Evolutionary conservation across 441 rosid species (phyloP), one percentile per base, ranked within the genome.

Genomic region (Eutrema salsugineum): DNA sequence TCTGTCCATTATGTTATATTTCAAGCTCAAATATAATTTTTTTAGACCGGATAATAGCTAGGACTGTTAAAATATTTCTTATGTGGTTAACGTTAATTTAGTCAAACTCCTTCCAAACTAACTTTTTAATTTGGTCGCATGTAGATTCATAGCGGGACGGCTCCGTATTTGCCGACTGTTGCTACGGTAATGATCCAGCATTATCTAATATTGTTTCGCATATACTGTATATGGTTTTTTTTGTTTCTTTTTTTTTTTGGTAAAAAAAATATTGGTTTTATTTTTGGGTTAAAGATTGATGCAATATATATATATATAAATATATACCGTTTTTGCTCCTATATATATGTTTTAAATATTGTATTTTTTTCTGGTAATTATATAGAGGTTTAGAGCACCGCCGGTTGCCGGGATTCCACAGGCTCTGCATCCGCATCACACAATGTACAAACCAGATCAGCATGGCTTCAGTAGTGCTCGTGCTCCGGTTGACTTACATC

Each of bases 401-500:
- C 82, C 78, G 7, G 87, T 87, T 54, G 57, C 79, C 19, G 75
- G 79, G 40, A 48, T 76, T 20, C 71, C 66, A 22, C 75, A 62
- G 19, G 79, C 86, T 0, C 81, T 85, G 16, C 76, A 83, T 8
- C 90, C 86, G 28, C 91, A 80, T 20, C 89, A 81, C 39, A 58
- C 85, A 35, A 77, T 79, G 83, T 79, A 81, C 81, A 88, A 83
- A 84, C 78, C 78, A 39, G 51, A 28, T 69, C 48, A n/a, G n/a
- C n/a, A 55, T n/a, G 66, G 81, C 67, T 76, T 68, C 8, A 77
- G 83, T 39, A 24, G 62, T 48, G 82, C 78, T 54, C 88, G 82
- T 70, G 87, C 84, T 68, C 82, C 67, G 12, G 57, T 88, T 11
- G 93, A 94, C 81, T 78, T 86, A 51, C 89, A 84, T 54, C 94